Conservation (phyloP, 306 rosid genomes). For the Vicia sativa region DNA sequence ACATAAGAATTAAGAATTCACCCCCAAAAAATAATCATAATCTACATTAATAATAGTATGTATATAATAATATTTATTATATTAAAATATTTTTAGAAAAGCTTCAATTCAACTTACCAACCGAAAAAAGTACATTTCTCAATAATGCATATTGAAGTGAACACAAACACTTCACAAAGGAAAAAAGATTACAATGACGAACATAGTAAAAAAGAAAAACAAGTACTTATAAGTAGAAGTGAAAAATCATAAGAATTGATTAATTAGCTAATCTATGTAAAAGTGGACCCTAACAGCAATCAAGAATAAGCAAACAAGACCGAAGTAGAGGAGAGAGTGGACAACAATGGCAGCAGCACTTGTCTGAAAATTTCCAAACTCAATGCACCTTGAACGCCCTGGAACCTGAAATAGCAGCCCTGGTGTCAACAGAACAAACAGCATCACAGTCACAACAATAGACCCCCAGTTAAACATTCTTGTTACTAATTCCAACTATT, state of each 20-base stretch:
- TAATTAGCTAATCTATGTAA: slow-evolving; percentile 49
- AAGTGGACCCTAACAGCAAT: slow-evolving; percentile 71
- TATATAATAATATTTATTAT: too few relatives aligned
- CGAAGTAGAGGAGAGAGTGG: slow-evolving; percentile 83
- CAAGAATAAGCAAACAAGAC: slow-evolving; percentile 65
- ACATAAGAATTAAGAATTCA: too few relatives aligned
- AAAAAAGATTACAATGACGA: too few relatives aligned
- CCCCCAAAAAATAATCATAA: too few relatives aligned
- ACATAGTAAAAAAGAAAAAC: too few relatives aligned
- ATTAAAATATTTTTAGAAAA: too few relatives aligned
- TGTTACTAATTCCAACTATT: background rate
- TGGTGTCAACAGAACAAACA: slow-evolving; percentile 73
- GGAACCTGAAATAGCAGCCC: slow-evolving; percentile 84
- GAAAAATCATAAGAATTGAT: background rate
- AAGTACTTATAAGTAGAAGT: too few relatives aligned
- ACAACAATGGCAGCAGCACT: slow-evolving; percentile 78
- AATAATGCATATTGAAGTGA: too few relatives aligned
- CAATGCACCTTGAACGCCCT: slow-evolving; percentile 66
- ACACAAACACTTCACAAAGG: too few relatives aligned
- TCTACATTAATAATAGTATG: too few relatives aligned
- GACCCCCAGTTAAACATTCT: slow-evolving; percentile 85
- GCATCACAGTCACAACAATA: slow-evolving; percentile 69
- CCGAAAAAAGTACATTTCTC: too few relatives aligned
- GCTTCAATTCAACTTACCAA: too few relatives aligned
- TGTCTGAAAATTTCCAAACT: slow-evolving; percentile 82